Percentiles rank a stretch among this genome's conserved stretches.
Evolutionary conservation across 1,284 basidiomycete genomes (phyloP).

Genomic region (Ceraceosorus bombacis): DNA sequence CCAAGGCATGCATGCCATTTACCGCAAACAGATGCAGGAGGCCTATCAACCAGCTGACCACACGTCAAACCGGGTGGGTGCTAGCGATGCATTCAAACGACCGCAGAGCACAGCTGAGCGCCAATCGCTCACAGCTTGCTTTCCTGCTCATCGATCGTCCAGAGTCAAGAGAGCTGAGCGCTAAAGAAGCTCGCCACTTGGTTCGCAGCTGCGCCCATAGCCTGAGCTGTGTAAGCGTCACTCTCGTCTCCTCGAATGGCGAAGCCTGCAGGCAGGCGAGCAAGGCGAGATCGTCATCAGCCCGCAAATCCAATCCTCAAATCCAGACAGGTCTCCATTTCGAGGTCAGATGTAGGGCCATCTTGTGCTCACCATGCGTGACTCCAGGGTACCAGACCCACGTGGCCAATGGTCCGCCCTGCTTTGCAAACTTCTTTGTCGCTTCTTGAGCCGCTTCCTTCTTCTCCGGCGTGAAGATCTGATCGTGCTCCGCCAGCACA

Average conservation of each 20-base stretch:
- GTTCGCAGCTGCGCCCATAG: slow-evolving; percentile 13
- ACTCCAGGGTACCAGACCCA: slow-evolving; percentile 11
- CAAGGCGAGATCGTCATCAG: no score
- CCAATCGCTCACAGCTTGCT: no score
- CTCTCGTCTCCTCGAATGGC: slow-evolving; percentile 15
- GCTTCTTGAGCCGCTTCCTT: slow-evolving; percentile 11
- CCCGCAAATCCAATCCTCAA: no score
- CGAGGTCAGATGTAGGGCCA: no score
- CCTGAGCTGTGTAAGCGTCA: slow-evolving; percentile 13
- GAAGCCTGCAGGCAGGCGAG: slow-evolving; percentile 1
- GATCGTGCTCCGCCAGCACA: slow-evolving; percentile 15
- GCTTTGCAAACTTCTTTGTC: slow-evolving; percentile 12
- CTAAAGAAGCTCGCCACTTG: slow-evolving; percentile 10
- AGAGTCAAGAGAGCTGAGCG: slow-evolving; percentile 3
- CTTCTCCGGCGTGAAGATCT: slow-evolving; percentile 13
- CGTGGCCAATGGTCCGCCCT: not conserved
- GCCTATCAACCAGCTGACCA: no score
- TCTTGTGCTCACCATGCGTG: slow-evolving; percentile 7
- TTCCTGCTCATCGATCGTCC: no score
- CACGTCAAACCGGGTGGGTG: no score
- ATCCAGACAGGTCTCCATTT: no score
- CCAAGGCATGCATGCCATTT: no score
- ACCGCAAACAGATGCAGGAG: no score
- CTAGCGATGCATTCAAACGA: no score
- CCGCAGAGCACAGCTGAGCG: no score